These are phyloP conservation scores for Rhynchospora tenuis DNA, from an alignment of 176 grass and related monocot genomes.

Conservation along the genomic window DNA sequence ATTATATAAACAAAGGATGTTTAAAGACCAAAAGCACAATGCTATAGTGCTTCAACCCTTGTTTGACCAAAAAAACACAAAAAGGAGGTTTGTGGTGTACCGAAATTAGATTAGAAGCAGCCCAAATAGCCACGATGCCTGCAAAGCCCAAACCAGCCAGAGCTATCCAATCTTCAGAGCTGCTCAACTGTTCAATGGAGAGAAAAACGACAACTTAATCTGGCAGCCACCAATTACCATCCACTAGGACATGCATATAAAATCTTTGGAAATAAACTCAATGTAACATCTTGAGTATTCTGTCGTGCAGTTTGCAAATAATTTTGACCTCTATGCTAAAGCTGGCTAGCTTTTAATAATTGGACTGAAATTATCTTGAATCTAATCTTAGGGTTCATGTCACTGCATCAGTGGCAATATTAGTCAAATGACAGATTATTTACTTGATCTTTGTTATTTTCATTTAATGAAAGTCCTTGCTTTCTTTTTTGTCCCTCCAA, in stretches of 20 bases:
- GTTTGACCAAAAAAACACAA: background rate
- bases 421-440: background rate
- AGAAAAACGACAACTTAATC: background rate
- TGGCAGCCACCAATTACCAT: background rate
- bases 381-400: constrained; percentile 1
- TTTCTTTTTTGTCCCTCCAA: background rate
- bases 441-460: background rate
- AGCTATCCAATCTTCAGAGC: constrained; percentile 68
- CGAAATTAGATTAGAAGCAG: constrained; percentile 50
- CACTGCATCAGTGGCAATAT: background rate
- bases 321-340: constrained; percentile 1
- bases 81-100: constrained; percentile 24
- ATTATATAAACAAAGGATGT: background rate
- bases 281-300: background rate
- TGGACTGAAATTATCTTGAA: background rate
- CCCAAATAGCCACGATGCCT: constrained; percentile 65
- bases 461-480: background rate
- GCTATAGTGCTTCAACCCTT: background rate
- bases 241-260: background rate
- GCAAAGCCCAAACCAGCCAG: constrained; percentile 76
- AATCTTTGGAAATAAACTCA: background rate
- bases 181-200: constrained; percentile 45
- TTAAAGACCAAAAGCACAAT: background rate
- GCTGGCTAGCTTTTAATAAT: background rate
- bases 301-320: background rate